These are phyloP conservation scores for Zasmidium cellare DNA, from an alignment of 2,329 filamentous ascomycete genomes.

Conservation along the genomic window DNA sequence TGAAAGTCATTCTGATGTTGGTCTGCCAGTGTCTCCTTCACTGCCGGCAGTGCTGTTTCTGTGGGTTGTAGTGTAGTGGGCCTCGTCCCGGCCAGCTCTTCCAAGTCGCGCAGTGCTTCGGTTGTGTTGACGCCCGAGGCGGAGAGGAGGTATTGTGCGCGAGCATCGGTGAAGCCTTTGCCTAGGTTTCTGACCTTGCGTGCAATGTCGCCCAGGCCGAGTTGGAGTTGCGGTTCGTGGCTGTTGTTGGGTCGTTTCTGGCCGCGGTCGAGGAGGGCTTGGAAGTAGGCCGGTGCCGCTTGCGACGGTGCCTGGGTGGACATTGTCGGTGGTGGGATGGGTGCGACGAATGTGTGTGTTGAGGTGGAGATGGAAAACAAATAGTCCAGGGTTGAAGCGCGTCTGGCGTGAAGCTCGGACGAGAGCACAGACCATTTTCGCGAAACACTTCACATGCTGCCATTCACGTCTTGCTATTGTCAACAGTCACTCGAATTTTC, in stretches of 20 bases:
- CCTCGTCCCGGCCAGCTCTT: slow-evolving; percentile 28
- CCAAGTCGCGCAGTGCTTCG: slow-evolving; percentile 78
- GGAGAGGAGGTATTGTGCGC: slow-evolving; percentile 83
- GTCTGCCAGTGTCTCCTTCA: slow-evolving; percentile 33
- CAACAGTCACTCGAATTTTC: no score
- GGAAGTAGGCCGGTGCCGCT: slow-evolving; percentile 59
- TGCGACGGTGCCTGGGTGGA: slow-evolving; percentile 8
- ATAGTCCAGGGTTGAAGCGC: no score
- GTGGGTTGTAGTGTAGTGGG: slow-evolving; percentile 13
- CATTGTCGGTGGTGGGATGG: not conserved
- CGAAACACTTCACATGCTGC: no score
- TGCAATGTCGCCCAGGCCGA: slow-evolving; percentile 85
- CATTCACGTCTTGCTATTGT: no score
- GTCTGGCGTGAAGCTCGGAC: no score
- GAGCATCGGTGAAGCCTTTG: slow-evolving; percentile 56
- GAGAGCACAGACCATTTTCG: no score
- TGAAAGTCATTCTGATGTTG: slow-evolving; percentile 64
- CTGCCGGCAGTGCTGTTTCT: slow-evolving; percentile 16
- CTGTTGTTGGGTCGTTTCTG: slow-evolving; percentile 66
- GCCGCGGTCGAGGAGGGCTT: slow-evolving; percentile 63
- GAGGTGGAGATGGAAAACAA: not conserved
- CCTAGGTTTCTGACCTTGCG: slow-evolving; percentile 74
- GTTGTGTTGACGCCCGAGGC: slow-evolving; percentile 91
- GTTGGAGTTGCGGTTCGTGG: slow-evolving; percentile 83
- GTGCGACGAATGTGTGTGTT: not conserved